These are phyloP conservation scores for Rhizoclosmatium hyalinum DNA, from an alignment of 371 early-diverging fungal genomes.

Conservation along the genomic window DNA sequence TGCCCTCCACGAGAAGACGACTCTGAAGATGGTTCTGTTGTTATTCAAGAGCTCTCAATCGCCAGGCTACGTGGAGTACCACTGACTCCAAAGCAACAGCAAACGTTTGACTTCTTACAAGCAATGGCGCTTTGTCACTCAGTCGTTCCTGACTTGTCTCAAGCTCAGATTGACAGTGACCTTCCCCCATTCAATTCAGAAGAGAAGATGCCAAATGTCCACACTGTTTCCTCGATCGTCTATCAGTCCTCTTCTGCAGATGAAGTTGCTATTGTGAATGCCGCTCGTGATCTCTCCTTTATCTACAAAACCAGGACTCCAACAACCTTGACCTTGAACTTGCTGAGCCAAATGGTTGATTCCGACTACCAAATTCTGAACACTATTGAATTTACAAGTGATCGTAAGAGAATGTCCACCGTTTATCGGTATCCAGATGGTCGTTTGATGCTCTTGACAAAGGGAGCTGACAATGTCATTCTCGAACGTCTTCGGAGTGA, in stretches of 20 bases:
- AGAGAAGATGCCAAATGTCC: slow-evolving; percentile 11
- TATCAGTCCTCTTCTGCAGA: slow-evolving; percentile 43
- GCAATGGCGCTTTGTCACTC: slow-evolving; percentile 44
- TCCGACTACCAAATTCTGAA: slow-evolving; percentile 73
- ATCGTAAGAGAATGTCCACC: slow-evolving; percentile 93
- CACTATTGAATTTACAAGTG: slow-evolving; percentile 86
- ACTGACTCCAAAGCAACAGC: slow-evolving; percentile 10
- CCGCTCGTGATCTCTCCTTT: slow-evolving; percentile 85
- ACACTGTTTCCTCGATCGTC: slow-evolving; percentile 5
- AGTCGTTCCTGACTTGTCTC: slow-evolving; percentile 36
- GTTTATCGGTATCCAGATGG: slow-evolving; percentile 74
- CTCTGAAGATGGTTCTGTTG: slow-evolving; percentile 4
- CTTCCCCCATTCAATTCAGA: slow-evolving; percentile 8
- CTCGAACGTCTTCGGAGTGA: slow-evolving; percentile 71
- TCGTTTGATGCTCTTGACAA: slow-evolving; percentile 82
- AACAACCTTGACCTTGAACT: slow-evolving; percentile 66
- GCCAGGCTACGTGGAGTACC: slow-evolving; percentile 10
- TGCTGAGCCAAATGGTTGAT: slow-evolving; percentile 65
- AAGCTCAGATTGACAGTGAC: neutral
- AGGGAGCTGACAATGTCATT: slow-evolving; percentile 95
- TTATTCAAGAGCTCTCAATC: slow-evolving; percentile 15
- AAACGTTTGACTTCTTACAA: slow-evolving; percentile 31
- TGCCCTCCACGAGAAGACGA: slow-evolving; percentile 13
- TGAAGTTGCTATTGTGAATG: slow-evolving; percentile 78
- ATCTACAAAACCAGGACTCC: slow-evolving; percentile 74